Evolutionary conservation across 495 filamentous ascomycete species (phyloP), one percentile per base, ranked within the genome.

Genomic region (Xylaria sp.): DNA sequence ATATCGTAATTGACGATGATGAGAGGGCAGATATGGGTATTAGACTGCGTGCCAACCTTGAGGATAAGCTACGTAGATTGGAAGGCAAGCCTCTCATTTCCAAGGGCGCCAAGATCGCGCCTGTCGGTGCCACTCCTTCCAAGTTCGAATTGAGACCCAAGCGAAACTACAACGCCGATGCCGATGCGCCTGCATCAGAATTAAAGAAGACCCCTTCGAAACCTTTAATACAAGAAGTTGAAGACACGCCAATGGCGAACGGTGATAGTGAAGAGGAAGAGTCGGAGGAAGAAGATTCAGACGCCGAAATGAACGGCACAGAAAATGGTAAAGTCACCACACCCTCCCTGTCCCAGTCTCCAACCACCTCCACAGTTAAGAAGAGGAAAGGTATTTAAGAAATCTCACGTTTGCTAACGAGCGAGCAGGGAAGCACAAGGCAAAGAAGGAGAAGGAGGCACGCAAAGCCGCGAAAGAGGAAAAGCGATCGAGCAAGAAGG

Each of bases 131-230:
- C 33, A 77, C 80, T 26, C 87, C 93, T 41, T 85, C 89, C 69
- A 98, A 97, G 81, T 98, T 93, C 86, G 92, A 96, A 71, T 82
- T 98, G 75, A 97, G 95, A 81, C 93, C 98, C 76, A 92, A 92
- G n/a, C 88, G 94, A 75, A 97, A 95, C 81, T 99, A 99, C 85
- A 98, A 98, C 80, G 84, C 89, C 35, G 96, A 98, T 82, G 96
- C 93, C 59, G 96, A 99, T 82, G 94, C 95, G 26, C 77, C 97
- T 58, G 84, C 87, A 63, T 88, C 88, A 9, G 90, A 95, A 75
- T 92, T 92, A 71, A 85, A 86, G 24, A 85, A 90, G 52, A 85
- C 89, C 26, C 76, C 78, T 26, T 86, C 85, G 80, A 83, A 84
- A 77, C 83, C 86, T 50, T 79, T 86, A 57, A 85, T 90, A 71